Base-by-base conservation (phyloP, 352 stramenopile genomes). In the Globisporangium polare region DNA sequence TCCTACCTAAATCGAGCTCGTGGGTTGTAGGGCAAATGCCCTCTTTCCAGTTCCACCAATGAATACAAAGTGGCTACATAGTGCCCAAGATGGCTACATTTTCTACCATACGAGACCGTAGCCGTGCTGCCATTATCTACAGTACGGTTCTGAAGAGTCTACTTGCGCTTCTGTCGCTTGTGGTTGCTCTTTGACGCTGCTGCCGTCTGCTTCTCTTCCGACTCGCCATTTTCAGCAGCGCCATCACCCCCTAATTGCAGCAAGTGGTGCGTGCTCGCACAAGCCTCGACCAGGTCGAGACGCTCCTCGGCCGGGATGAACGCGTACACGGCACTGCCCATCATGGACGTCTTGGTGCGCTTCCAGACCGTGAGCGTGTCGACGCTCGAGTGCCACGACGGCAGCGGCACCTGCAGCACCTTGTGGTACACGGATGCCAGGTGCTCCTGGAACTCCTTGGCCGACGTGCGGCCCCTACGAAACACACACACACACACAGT, bases 331-430 rank as follows among this genome's bases (percentile, higher is more conserved):
- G 61, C 64, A 39, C 78, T 78, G 61, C 90, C 85, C 52, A 97
- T 93, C 58, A 92, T 90, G 60, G 82, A 97, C 15, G 75, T 92
- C 69, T 97, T 78, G 18, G 90, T 97, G 63, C 92, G 88, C 75
- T 97, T 98, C 94, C 94, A 98, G 53, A 98, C 92, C 31, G 83
- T 97, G 31, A 98, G 72, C 10, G 90, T 90, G 65, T 98, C 92
- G 41, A 94, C 85, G 31, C 94, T 96, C 54, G 96, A 97, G 63
- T 98, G 80, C 94, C 94, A 98, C 43, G 89, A 97, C 49, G 82
- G 81, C 46, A 98, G 73, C 62, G 80, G 81, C 43, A 96, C 83
- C 63, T 97, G 92, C 24, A 98, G 65, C 18, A 98, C 78, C 54
- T 97, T 98, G 74, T 98, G 94, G 71, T 95, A 98, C 51, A 97